Evolutionary conservation across 257 asterid species (phyloP), one percentile per base, ranked within the genome.

Genomic region (Thymus mandschuricus): DNA sequence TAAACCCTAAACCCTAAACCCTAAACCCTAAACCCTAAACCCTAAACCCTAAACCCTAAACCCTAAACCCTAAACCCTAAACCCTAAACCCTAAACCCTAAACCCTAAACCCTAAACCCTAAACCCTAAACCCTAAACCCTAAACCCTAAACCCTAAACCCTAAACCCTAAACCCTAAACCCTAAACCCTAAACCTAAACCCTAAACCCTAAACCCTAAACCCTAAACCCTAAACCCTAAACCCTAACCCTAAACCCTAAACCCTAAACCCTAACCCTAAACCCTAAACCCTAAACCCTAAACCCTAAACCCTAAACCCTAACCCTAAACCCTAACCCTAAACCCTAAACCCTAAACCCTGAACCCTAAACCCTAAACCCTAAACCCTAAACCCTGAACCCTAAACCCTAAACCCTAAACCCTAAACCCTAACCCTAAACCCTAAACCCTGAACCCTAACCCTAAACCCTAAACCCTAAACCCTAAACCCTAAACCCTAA

Each of bases 381-480:
- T 29, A 38, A 38, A 38, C 43, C 43, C 43, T 15, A 56, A 56
- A 29, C 61, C 61, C 35, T 28, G 30, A 56, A 29, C 61, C 61
- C 35, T 28, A 56, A 56, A 29, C 40, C 61, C 40, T 28, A 56
- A 56, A 56, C 61, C 61, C 40, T 29, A 29, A 56, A 28, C 38
- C 61, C 38, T 28, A 29, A 56, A 28, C 61, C 61, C 38, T 28
- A 29, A 56, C 28, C 61, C 61, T 38, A 48, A 48, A 48, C 54
- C 54, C 61, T 56, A 56, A 56, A 56, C 38, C 61, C 61, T 28
- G 10, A 56, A 56, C 61, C 61, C 28, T n/a, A 56, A 56, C 38
- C 61, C 61, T 28, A 1, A 56, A 56, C 61, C 61, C 61, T 56
- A 29, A 56, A 56, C 38, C 61, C 38, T 3, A 56, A 56, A 28